Evolutionary conservation across 2,329 filamentous ascomycete genomes (phyloP).

Genomic region (Talaromyces piceae): DNA sequence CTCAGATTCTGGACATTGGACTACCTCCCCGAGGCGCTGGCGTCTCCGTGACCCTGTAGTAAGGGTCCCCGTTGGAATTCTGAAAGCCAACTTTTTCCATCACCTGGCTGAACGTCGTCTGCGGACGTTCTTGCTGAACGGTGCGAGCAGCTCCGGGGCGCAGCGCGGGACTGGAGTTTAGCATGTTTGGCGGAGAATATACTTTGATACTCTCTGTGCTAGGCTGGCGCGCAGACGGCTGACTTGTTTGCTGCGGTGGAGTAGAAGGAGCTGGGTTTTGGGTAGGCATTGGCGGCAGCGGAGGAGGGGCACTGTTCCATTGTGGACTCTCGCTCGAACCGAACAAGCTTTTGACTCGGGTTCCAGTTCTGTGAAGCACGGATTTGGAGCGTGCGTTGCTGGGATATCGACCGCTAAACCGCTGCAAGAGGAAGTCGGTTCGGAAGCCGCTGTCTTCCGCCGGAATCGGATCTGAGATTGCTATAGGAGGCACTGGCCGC

Average conservation of each 20-base stretch:
- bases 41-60: slow-evolving; percentile 21
- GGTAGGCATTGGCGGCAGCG: slow-evolving; percentile 15
- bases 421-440: slow-evolving; percentile 36
- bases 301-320: slow-evolving; percentile 16
- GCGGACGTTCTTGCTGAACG: slow-evolving; percentile 20
- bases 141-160: neutral
- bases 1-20: neutral
- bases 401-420: slow-evolving; percentile 16
- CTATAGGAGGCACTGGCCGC: slow-evolving; percentile 24
- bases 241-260: slow-evolving; percentile 17
- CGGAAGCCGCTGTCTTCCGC: slow-evolving; percentile 32
- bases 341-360: slow-evolving; percentile 32
- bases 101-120: slow-evolving; percentile 32
- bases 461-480: slow-evolving; percentile 39
- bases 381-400: slow-evolving; percentile 22
- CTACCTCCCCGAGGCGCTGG: slow-evolving; percentile 8
- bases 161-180: slow-evolving; percentile 10
- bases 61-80: slow-evolving; percentile 20
- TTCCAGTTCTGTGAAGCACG: slow-evolving; percentile 27
- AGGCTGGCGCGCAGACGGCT: slow-evolving; percentile 16
- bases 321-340: slow-evolving; percentile 14
- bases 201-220: slow-evolving; percentile 42
- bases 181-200: slow-evolving; percentile 35
- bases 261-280: slow-evolving; percentile 21
- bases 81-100: slow-evolving; percentile 31